Percentiles rank a stretch among this genome's conserved stretches.
These are phyloP conservation scores for Phytophthora sojae DNA, from an alignment of 352 stramenopile genomes.

Conservation along the genomic window DNA sequence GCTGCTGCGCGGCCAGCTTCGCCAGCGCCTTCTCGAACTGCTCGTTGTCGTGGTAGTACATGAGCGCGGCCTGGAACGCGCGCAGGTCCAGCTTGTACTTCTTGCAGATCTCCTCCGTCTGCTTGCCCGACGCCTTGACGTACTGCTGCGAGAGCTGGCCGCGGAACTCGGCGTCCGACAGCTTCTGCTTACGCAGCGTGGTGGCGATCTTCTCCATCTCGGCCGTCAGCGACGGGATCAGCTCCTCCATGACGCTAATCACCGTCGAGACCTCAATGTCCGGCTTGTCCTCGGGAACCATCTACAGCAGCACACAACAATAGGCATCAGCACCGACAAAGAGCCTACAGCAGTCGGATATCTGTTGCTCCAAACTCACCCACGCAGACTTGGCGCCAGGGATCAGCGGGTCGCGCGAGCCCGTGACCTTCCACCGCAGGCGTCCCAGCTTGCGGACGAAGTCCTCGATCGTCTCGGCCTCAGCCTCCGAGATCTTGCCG, in stretches of 20 bases:
- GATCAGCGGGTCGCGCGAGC: conserved; percentile 78
- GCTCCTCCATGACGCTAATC: conserved; percentile 71
- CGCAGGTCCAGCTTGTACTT: conserved; percentile 65
- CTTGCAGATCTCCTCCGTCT: conserved; percentile 62
- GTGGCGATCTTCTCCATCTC: conserved; percentile 78
- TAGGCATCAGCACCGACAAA: background rate
- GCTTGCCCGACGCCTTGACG: conserved; percentile 65
- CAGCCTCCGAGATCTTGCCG: conserved; percentile 64
- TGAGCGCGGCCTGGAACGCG: conserved; percentile 75
- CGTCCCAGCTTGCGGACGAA: conserved; percentile 78
- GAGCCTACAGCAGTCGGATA: background rate
- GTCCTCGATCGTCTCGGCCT: conserved; percentile 75
- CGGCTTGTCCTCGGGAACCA: conserved; percentile 67
- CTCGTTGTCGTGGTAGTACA: conserved; percentile 83
- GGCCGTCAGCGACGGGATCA: conserved; percentile 72
- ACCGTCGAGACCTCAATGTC: conserved; percentile 66
- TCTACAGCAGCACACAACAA: conserved; percentile 26
- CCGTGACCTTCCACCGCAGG: conserved; percentile 83
- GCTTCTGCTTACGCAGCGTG: conserved; percentile 42
- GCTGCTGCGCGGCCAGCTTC: conserved; percentile 68
- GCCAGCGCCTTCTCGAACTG: conserved; percentile 71
- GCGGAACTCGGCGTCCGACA: conserved; percentile 52
- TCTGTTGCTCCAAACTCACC: conserved; percentile 29
- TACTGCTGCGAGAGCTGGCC: conserved; percentile 71
- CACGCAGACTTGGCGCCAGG: conserved; percentile 49